Evolutionary conservation across 495 filamentous ascomycete genomes (phyloP).

Genomic region (Parathielavia appendiculata): DNA sequence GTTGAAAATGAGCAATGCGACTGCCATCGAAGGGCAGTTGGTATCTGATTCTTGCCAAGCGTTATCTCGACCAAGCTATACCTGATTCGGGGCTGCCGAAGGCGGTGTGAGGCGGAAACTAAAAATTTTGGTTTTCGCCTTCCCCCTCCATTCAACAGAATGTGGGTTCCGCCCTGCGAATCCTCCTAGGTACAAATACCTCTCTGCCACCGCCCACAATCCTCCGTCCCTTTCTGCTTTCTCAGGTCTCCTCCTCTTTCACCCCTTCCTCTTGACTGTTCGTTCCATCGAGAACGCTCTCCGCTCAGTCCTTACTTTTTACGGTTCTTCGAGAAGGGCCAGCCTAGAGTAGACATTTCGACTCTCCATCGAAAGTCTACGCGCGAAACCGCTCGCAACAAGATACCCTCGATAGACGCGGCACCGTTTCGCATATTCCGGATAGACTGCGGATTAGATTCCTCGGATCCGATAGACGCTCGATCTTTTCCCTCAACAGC

Average conservation of each 20-base stretch:
- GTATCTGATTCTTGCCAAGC: constrained; percentile 2
- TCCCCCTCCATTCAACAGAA: constrained; percentile 25
- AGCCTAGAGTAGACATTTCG: constrained; percentile 38
- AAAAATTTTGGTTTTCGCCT: constrained; percentile 24
- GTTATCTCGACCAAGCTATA: not conserved
- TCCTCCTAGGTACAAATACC: constrained; percentile 26
- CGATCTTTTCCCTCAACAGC: constrained; percentile 12
- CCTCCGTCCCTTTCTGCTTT: constrained; percentile 11
- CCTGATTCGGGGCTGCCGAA: not conserved
- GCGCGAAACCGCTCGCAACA: constrained; percentile 24
- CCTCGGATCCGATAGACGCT: constrained; percentile 20
- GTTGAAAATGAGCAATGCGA: not conserved
- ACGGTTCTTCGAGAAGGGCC: constrained; percentile 31
- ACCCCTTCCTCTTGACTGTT: constrained; percentile 27
- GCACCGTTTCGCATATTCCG: constrained; percentile 12
- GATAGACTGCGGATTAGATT: constrained; percentile 31
- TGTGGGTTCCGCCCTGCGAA: constrained; percentile 13
- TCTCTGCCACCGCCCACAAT: constrained; percentile 15
- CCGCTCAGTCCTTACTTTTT: constrained; percentile 33
- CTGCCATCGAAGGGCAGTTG: not conserved
- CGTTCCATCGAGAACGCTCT: constrained; percentile 26
- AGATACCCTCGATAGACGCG: constrained; percentile 27
- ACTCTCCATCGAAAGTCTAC: constrained; percentile 39
- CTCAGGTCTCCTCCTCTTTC: constrained; percentile 24
- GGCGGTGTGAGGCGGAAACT: constrained; percentile 9